Evolutionary conservation across 345 rosid species (phyloP).

Genomic region (Clarkia xantiana): DNA sequence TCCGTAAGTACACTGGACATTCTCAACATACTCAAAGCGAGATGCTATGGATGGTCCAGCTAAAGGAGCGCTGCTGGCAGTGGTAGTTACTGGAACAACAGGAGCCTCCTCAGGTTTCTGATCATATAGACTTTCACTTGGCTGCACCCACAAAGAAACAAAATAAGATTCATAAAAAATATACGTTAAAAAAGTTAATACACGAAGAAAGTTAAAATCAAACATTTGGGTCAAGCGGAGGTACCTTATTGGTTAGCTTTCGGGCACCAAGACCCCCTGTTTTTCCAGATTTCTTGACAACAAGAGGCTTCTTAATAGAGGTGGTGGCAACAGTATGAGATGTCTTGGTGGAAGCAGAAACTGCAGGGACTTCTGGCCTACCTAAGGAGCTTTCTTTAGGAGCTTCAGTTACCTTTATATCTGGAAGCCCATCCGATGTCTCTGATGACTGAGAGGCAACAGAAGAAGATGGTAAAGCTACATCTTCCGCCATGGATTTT

Average conservation of each 20-base stretch:
- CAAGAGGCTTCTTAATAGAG: conserved; percentile 77
- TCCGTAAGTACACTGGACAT: conserved; percentile 34
- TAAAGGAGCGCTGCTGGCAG: conserved; percentile 30
- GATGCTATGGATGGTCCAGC: conserved; percentile 51
- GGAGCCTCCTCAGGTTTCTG: conserved; percentile 87
- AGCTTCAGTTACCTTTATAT: conserved; percentile 29
- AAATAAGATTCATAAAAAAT: conserved; percentile 5
- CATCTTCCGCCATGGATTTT: conserved; percentile 57
- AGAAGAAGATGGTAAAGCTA: conserved; percentile 47
- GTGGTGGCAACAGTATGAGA: conserved; percentile 31
- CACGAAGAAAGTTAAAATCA: neutral
- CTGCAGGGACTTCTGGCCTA: conserved; percentile 34
- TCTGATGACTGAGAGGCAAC: conserved; percentile 44
- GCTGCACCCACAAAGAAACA: conserved; percentile 23
- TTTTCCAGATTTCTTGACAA: conserved; percentile 58
- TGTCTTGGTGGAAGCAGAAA: conserved; percentile 37
- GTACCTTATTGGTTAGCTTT: conserved; percentile 73
- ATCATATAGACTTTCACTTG: conserved; percentile 77
- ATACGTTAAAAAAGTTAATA: neutral
- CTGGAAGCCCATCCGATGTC: conserved; percentile 42
- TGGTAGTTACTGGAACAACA: conserved; percentile 38
- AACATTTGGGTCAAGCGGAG: neutral
- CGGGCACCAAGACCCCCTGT: conserved; percentile 88
- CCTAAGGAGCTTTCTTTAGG: conserved; percentile 32
- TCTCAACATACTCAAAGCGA: conserved; percentile 85